These are phyloP conservation scores for Leishmania gerbilli DNA, from an alignment of 208 protist genomes.

Conservation along the genomic window DNA sequence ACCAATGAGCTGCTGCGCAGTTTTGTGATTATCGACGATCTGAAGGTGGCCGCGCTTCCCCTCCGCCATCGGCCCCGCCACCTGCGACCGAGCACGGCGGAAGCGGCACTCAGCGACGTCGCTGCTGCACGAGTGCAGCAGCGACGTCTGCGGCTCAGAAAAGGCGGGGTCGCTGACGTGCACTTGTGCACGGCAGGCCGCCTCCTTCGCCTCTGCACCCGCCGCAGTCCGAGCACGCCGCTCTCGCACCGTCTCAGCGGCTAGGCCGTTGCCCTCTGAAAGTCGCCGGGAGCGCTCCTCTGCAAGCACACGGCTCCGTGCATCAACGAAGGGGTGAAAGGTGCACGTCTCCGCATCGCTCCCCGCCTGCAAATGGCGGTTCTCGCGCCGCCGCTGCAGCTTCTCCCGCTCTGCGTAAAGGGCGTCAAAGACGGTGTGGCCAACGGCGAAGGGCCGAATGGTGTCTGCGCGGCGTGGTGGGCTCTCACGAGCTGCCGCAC, in stretches of 20 bases:
- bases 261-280: constrained; percentile 14
- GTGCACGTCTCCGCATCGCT: constrained; percentile 23
- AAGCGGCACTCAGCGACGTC: constrained; percentile 19
- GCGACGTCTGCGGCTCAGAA: constrained; percentile 1
- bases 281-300: constrained; percentile 33
- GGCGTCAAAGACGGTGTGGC: constrained; percentile 31
- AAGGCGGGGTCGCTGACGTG: constrained; percentile 16
- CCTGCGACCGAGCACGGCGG: constrained; percentile 17
- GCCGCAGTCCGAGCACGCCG: constrained; percentile 10
- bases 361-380: constrained; percentile 20
- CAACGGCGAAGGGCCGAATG: background rate
- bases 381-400: constrained; percentile 31
- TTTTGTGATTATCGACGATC: constrained; percentile 9
- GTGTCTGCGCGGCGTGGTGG: background rate
- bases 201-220: background rate
- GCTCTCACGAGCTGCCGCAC: background rate
- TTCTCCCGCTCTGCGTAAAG: constrained; percentile 35
- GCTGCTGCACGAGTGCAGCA: constrained; percentile 5
- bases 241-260: constrained; percentile 21
- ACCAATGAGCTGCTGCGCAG: background rate
- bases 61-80: constrained; percentile 13
- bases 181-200: background rate
- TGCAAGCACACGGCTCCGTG: constrained; percentile 25
- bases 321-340: constrained; percentile 29
- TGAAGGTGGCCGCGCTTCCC: constrained; percentile 6